phyloP scores from a whole-genome alignment of 1,284 basidiomycete genomes.

The Papiliotrema flavescens region DNA sequence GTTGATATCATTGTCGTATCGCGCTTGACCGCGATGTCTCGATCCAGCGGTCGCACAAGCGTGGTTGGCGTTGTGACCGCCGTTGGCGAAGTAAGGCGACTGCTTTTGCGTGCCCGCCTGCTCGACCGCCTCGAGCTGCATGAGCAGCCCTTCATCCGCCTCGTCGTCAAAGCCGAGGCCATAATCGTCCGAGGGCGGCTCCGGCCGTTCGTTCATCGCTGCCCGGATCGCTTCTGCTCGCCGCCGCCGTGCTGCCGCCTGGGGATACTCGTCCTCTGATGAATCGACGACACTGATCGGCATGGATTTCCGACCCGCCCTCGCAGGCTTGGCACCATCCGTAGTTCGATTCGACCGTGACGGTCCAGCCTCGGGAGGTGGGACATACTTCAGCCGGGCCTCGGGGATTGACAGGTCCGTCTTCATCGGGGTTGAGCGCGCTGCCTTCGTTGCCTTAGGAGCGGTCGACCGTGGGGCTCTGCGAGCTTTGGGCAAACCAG shows the following conservation, averaged over 20 bases:
- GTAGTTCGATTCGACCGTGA: background rate
- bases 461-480: background rate
- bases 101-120: background rate
- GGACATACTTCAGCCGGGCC: background rate
- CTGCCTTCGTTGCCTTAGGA: background rate
- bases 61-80: background rate
- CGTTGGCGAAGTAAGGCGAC: background rate
- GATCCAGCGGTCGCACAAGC: background rate
- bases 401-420: background rate
- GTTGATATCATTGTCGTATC: background rate
- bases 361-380: background rate
- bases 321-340: background rate
- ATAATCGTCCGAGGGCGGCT: background rate
- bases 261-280: background rate
- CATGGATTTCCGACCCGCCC: background rate
- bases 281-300: too few relatives aligned
- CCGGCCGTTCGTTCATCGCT: too few relatives aligned
- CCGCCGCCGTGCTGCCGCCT: too few relatives aligned
- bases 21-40: background rate
- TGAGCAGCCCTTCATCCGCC: constrained; percentile 18
- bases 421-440: background rate
- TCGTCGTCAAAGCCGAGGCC: constrained; percentile 7
- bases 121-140: constrained; percentile 13
- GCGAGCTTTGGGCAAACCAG: background rate
- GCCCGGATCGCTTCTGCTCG: too few relatives aligned